phyloP scores from a whole-genome alignment of 371 early-diverging fungal genomes.

The Mucor racemosus region DNA sequence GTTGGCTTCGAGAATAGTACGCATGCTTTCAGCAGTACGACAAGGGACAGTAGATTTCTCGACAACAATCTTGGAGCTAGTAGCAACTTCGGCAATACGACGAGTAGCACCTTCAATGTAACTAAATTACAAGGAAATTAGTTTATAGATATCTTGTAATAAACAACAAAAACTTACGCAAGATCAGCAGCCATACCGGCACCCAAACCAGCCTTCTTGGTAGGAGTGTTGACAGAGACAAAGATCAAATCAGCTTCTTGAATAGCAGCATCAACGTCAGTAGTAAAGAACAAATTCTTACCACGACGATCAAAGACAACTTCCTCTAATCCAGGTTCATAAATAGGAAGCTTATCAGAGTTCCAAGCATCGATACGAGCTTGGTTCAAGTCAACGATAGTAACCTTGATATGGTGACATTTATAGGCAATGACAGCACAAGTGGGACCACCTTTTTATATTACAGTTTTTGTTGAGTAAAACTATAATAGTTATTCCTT shows the following conservation, averaged over 20 bases:
- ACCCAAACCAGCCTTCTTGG: constrained; percentile 81
- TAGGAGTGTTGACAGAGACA: constrained; percentile 92
- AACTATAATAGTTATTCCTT: background rate
- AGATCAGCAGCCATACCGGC: constrained; percentile 89
- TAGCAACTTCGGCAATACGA: constrained; percentile 87
- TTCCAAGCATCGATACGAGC: constrained; percentile 74
- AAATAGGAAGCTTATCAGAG: constrained; percentile 85
- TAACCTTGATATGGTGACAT: constrained; percentile 88
- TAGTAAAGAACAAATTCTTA: constrained; percentile 87
- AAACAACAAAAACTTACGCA: constrained; percentile 58
- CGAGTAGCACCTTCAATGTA: constrained; percentile 88
- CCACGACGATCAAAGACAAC: constrained; percentile 78
- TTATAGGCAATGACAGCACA: constrained; percentile 91
- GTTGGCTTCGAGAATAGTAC: constrained; percentile 87
- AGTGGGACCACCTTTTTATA: constrained; percentile 83
- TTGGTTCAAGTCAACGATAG: constrained; percentile 63
- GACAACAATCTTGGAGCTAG: constrained; percentile 87
- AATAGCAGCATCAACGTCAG: constrained; percentile 78
- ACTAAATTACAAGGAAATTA: constrained; percentile 33
- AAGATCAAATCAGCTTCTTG: constrained; percentile 86
- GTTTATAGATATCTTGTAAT: too few relatives aligned
- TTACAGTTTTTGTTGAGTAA: background rate
- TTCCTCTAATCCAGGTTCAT: constrained; percentile 91
- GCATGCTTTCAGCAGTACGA: constrained; percentile 90
- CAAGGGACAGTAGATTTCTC: constrained; percentile 97